Percentiles rank a stretch among this genome's conserved stretches.
Evolutionary conservation across 169 alveolate species (phyloP).

Genomic region (Plasmodium malariae): DNA sequence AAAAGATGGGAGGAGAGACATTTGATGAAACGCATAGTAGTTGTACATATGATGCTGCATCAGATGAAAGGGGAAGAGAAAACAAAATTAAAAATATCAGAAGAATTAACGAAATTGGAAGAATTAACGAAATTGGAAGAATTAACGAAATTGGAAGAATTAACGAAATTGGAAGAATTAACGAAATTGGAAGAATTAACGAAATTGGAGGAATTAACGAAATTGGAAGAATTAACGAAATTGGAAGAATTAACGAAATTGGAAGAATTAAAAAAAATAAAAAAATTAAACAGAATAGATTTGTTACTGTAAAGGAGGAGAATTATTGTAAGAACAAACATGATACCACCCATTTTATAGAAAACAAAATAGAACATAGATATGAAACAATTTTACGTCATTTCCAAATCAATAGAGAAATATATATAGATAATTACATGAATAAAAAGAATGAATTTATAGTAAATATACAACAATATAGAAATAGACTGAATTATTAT

Average conservation of each 20-base stretch:
- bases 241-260: background rate
- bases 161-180: background rate
- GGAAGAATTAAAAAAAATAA: background rate
- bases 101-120: background rate
- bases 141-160: background rate
- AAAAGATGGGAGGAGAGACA: background rate
- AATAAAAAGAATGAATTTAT: slow-evolving; percentile 25
- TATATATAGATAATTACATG: slow-evolving; percentile 37
- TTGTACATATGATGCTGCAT: background rate
- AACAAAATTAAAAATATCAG: background rate
- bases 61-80: background rate
- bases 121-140: background rate
- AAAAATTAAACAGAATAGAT: too few relatives aligned
- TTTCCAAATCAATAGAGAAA: slow-evolving; percentile 50
- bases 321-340: background rate
- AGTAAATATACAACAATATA: slow-evolving; percentile 9
- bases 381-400: slow-evolving; percentile 12
- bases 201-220: background rate
- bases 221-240: background rate
- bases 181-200: background rate
- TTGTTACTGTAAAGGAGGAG: background rate
- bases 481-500: slow-evolving; percentile 42
- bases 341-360: background rate
- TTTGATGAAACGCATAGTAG: background rate
- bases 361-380: background rate